Base-by-base conservation (phyloP, 2,329 filamentous ascomycete genomes). In the Xylaria sp. region DNA sequence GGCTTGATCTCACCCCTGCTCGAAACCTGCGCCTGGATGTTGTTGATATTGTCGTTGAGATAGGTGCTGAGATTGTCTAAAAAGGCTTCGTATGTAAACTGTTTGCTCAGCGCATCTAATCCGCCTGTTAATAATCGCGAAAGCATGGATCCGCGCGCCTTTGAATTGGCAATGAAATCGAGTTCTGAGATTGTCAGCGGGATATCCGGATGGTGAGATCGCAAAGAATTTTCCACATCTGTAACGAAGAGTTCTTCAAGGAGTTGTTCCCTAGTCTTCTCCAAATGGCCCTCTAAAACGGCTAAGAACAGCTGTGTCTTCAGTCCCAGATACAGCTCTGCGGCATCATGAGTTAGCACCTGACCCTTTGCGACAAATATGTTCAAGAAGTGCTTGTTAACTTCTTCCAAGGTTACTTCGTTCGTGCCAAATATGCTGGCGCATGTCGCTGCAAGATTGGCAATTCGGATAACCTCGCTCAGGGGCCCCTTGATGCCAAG, bases 271-370 rank as follows among this genome's bases (percentile, higher is more conserved):
- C 64, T 69, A 4, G 65, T 58, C 34, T 66, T 68, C 3, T 65
- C 66, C 13, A 67, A 60, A 10, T 69, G 68, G 44, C 62, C 63
- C 55, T 73, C 71, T n/a, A 72, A 58, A 35, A 68, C 61, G 4
- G 68, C 67, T n/a, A 73, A 44, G 49, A 70, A 73, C 7, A 72
- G 67, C 61, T 73, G 71, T 13, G 71, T 73, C 55, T 73, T 73
- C 44, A 72, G 55, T 6, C 68, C 69, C 13, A 72, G 59, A 18
- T 68, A 72, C 23, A 73, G 58, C 13, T 73, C 71, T 23, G 71
- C 69, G 16, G 64, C 66, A 60, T 72, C 70, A 39, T 67, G 64
- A 19, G 69, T 60, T 51, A 73, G 58, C 35, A 63, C 61, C 13
- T 70, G 66, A 8, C 64, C 64, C 54, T 70, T 65, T 1, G 70